phyloP scores from a whole-genome alignment of 78 protist genomes.

The Polysphondylium violaceum region DNA sequence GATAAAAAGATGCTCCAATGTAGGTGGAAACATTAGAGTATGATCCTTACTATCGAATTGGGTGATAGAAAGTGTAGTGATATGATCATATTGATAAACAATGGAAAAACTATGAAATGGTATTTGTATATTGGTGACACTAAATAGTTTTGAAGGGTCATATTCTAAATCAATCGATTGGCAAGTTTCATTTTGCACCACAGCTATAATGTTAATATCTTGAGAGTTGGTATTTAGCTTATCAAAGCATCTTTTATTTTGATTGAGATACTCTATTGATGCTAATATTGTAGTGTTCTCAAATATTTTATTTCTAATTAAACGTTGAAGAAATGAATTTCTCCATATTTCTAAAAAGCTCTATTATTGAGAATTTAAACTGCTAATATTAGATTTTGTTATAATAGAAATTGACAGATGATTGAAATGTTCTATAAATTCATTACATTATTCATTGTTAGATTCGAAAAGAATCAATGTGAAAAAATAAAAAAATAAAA shows the following conservation, averaged over 20 bases:
- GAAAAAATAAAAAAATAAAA: too few species aligned
- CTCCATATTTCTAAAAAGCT: neutral
- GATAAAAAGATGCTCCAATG: neutral
- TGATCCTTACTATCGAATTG: neutral
- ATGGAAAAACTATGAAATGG: neutral
- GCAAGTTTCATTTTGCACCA: neutral
- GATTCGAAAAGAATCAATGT: too few species aligned
- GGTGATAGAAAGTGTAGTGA: neutral
- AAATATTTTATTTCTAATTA: too few species aligned
- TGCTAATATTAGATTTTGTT: too few species aligned
- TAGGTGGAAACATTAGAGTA: neutral
- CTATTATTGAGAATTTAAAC: neutral
- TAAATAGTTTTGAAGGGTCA: neutral
- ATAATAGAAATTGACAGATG: neutral
- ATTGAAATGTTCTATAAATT: too few species aligned
- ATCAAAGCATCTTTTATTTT: neutral
- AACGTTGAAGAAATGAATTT: neutral
- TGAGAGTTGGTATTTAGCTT: too few species aligned
- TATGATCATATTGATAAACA: neutral
- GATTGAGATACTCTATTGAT: neutral
- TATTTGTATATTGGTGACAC: neutral
- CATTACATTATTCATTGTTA: neutral
- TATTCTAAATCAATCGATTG: neutral
- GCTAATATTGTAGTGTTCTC: neutral
- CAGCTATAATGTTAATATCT: neutral